A percentile compares a stretch with the other conserved stretches of the same genome.
Conservation (phyloP, 345 rosid species). For the Citrus inodora region DNA sequence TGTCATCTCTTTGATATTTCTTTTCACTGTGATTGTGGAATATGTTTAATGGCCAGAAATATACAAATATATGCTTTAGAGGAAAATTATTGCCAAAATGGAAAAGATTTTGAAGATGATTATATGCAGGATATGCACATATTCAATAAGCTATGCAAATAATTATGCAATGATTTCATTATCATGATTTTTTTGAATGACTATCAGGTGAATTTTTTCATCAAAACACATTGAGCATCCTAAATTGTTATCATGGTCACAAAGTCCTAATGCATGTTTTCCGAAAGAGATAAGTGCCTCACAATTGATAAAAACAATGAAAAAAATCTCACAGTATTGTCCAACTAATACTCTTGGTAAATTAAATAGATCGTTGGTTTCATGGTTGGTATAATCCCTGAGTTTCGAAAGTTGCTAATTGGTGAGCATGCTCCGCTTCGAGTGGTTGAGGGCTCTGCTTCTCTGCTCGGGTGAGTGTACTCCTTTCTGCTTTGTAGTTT, state of each 20-base stretch:
- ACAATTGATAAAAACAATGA: neutral
- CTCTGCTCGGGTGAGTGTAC: constrained; percentile 24
- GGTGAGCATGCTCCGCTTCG: constrained; percentile 33
- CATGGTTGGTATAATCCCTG: constrained; percentile 15
- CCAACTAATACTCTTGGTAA: neutral
- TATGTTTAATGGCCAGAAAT: neutral
- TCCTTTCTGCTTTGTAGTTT: neutral
- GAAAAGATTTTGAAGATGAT: neutral
- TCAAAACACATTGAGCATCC: neutral
- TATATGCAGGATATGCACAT: neutral
- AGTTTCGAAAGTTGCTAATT: constrained; percentile 19
- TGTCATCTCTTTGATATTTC: neutral
- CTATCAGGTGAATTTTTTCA: neutral
- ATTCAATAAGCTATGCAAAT: neutral
- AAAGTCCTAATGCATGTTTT: neutral
- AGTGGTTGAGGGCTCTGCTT: constrained; percentile 23
- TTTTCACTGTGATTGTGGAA: neutral
- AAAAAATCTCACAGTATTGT: neutral
- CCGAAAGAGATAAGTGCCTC: neutral
- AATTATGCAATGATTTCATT: neutral
- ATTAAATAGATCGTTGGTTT: constrained; percentile 25
- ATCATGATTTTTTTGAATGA: neutral
- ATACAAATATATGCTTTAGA: neutral
- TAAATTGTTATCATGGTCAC: neutral
- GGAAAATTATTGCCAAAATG: neutral